Conservation (phyloP, 768 basidiomycete species). For the Boletus tomentosulus region DNA sequence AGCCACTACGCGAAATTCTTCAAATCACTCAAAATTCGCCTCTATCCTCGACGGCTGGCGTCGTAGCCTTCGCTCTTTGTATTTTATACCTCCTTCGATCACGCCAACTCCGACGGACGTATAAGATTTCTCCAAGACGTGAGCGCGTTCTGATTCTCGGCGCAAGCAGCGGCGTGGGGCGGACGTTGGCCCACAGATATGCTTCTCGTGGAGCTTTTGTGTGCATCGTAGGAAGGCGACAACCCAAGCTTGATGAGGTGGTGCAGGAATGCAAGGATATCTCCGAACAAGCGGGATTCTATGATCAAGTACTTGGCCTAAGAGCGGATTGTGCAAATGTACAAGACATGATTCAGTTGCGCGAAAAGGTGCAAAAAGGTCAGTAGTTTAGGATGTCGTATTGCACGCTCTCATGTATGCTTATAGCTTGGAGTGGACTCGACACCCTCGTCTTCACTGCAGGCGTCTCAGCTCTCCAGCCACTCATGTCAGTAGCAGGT, state of each 20-base stretch:
- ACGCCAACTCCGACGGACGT: slow-evolving; percentile 26
- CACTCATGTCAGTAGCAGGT: slow-evolving; percentile 69
- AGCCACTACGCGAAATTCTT: slow-evolving; percentile 4
- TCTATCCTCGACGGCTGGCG: slow-evolving; percentile 5
- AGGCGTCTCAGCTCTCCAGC: slow-evolving; percentile 78
- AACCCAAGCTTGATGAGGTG: slow-evolving; percentile 52
- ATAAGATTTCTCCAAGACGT: slow-evolving; percentile 35
- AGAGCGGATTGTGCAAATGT: slow-evolving; percentile 60
- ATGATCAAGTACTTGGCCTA: slow-evolving; percentile 43
- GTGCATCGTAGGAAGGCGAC: slow-evolving; percentile 70
- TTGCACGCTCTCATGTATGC: background rate
- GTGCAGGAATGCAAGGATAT: slow-evolving; percentile 50
- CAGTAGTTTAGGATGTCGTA: background rate
- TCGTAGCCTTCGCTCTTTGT: slow-evolving; percentile 13
- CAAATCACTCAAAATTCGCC: slow-evolving; percentile 4
- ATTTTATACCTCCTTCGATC: slow-evolving; percentile 17
- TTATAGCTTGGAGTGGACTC: slow-evolving; percentile 70
- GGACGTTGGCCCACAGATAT: slow-evolving; percentile 64
- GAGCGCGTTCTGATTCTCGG: slow-evolving; percentile 84
- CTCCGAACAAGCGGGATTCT: slow-evolving; percentile 14
- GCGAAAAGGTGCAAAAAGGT: slow-evolving; percentile 55
- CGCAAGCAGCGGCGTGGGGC: slow-evolving; percentile 80
- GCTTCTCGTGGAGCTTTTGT: slow-evolving; percentile 69
- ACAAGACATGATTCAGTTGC: slow-evolving; percentile 62
- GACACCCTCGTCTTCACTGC: slow-evolving; percentile 82